A percentile compares a stretch with the other conserved stretches of the same genome.
phyloP scores from a whole-genome alignment of 768 basidiomycete species.

The Xanthoconium stramineum region DNA sequence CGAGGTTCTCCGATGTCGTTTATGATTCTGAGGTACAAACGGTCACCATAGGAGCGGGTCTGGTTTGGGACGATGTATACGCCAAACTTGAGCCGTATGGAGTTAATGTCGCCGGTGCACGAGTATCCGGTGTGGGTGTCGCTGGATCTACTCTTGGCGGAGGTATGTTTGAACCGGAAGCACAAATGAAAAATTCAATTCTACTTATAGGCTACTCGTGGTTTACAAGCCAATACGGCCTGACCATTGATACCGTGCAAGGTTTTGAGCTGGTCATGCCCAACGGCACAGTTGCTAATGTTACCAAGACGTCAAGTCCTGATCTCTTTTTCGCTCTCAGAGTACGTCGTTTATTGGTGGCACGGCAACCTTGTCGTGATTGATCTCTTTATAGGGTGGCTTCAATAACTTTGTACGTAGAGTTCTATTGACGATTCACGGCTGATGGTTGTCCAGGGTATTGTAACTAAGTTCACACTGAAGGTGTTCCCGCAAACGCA shows the following conservation, averaged over 20 bases:
- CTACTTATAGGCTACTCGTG: constrained; percentile 29
- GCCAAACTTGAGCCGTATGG: constrained; percentile 40
- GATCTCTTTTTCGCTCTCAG: constrained; percentile 42
- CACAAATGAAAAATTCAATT: not conserved
- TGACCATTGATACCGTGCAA: constrained; percentile 52
- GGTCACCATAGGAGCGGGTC: constrained; percentile 36
- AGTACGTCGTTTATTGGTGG: constrained; percentile 18
- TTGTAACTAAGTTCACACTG: constrained; percentile 57
- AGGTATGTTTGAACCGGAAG: constrained; percentile 28
- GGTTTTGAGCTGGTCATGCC: constrained; percentile 52
- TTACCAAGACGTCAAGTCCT: constrained; percentile 25
- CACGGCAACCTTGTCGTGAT: not conserved
- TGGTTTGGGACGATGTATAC: constrained; percentile 68
- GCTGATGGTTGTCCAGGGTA: constrained; percentile 36
- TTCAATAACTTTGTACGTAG: constrained; percentile 54
- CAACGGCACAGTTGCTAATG: constrained; percentile 38
- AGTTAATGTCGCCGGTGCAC: constrained; percentile 53
- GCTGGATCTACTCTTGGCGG: constrained; percentile 57
- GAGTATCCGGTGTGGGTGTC: constrained; percentile 56
- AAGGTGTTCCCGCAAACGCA: constrained; percentile 50
- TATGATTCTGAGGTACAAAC: constrained; percentile 40
- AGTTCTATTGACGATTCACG: not conserved
- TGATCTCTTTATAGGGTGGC: constrained; percentile 43
- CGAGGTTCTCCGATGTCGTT: constrained; percentile 37
- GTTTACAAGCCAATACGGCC: constrained; percentile 57